Base-by-base conservation (phyloP, 352 stramenopile genomes). In the Phytophthora chlamydospora region DNA sequence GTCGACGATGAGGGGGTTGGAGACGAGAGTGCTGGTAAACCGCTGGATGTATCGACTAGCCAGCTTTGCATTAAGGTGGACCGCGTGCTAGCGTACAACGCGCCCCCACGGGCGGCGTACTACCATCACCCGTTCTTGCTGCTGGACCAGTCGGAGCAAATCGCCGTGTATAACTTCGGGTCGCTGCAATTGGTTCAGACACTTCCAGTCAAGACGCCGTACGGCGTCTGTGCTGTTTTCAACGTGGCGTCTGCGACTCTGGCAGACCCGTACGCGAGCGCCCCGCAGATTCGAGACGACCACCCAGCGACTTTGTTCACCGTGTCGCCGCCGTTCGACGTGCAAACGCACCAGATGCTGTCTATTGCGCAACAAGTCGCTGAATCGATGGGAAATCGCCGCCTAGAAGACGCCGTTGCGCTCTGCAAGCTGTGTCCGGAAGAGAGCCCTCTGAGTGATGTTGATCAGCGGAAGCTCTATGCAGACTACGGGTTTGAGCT, bases 41-140 rank as follows among this genome's bases (percentile, higher is more conserved):
- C 68, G 12, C 58, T 78, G 12, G 76, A 79, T 47, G 17, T 85
- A 31, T 77, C 71, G 46, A 66, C 68, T 11, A 78, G 75, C 39
- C 68, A 57, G 17, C 46, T 85, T 27, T 70, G 68, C 34, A 45
- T 92, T 32, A 76, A 73, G 21, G 71, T 85, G 13, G 73, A 87
- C 46, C 72, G 67, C 21, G 62, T 78, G 21, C 29, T 90, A 32
- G 66, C 73, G 55, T 89, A 84, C 58, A 78, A 82, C 19, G 58
- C 58, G 12, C 33, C 79, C 1, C 83, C 83, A 1, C 69, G 69
- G 10, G 62, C 47, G 1, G 79, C 60, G 0, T 80, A 71, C 49
- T 85, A 78, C 58, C 84, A 93, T 60, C 77, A 90, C 17, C 86
- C 84, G 10, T 88, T 89, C 47, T 43, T 95, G 39, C 50, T 95